Conservation (phyloP, 306 rosid species). For the Fragaria vesca region DNA sequence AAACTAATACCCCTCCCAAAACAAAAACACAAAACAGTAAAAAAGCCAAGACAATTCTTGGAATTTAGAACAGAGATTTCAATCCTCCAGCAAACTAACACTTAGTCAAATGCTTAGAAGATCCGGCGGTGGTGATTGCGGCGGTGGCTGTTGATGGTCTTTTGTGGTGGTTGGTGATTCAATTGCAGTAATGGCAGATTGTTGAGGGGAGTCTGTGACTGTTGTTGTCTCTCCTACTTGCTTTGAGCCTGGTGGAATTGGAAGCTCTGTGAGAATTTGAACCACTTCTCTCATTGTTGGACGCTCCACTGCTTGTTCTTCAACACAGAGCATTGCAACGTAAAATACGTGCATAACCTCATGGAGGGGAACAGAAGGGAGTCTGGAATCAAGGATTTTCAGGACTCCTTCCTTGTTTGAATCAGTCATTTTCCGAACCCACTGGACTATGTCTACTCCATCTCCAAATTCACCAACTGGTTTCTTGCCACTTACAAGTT, state of each 20-base stretch:
- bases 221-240: constrained; percentile 40
- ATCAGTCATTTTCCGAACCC: constrained; percentile 88
- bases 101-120: constrained; percentile 86
- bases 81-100: constrained; percentile 15
- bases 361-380: constrained; percentile 82
- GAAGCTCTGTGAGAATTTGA: constrained; percentile 91
- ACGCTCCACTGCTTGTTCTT: constrained; percentile 94
- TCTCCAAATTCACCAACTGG: constrained; percentile 98
- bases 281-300: constrained; percentile 98
- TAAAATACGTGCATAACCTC: constrained; percentile 89
- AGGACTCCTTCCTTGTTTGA: constrained; percentile 81
- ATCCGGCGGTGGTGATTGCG: constrained; percentile 69
- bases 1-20: constrained; percentile 33
- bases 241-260: constrained; percentile 55
- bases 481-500: constrained; percentile 77
- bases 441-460: constrained; percentile 93
- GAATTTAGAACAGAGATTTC: constrained; percentile 35
- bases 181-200: constrained; percentile 35
- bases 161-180: constrained; percentile 45
- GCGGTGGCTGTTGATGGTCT: constrained; percentile 41
- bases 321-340: constrained; percentile 92
- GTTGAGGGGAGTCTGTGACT: constrained; percentile 44
- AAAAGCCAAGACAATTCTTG: constrained; percentile 25
- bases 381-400: constrained; percentile 83
- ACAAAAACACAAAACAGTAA: constrained; percentile 18